Evolutionary conservation across 805 yeast genomes (phyloP).

Genomic region (Kluyveromyces dobzhanskii): DNA sequence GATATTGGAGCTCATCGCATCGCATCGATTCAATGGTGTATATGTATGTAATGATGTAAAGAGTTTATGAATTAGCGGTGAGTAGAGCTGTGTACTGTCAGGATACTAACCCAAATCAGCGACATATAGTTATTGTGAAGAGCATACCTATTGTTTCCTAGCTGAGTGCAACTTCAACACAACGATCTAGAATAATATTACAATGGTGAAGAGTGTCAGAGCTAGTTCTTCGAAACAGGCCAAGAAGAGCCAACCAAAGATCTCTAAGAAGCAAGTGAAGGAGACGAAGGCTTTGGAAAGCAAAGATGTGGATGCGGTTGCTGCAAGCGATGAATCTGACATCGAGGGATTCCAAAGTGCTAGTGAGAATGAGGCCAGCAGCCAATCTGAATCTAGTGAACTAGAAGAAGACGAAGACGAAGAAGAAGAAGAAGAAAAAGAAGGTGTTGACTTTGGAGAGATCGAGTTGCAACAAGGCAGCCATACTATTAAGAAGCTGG

Average conservation of each 20-base stretch:
- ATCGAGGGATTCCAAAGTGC: conserved; percentile 13
- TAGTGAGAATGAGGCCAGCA: conserved; percentile 19
- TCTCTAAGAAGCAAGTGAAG: background rate
- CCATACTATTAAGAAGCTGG: conserved; percentile 25
- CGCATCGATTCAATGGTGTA: background rate
- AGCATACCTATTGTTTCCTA: too few species aligned
- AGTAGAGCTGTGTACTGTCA: too few species aligned
- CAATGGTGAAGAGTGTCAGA: too few species aligned
- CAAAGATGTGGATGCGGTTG: too few species aligned
- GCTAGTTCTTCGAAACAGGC: too few species aligned
- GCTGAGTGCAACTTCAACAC: too few species aligned
- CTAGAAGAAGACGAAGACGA: background rate
- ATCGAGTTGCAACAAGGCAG: conserved; percentile 7
- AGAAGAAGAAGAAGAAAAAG: conserved; percentile 25
- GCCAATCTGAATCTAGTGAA: conserved; percentile 15
- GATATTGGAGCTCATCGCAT: background rate
- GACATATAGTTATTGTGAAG: too few species aligned
- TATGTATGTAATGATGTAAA: too few species aligned
- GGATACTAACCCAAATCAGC: too few species aligned
- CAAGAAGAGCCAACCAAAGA: background rate
- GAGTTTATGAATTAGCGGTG: too few species aligned
- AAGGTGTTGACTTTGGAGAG: conserved; percentile 9
- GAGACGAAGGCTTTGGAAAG: background rate
- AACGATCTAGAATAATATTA: too few species aligned
- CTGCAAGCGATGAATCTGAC: conserved; percentile 1